Evolutionary conservation across 1,284 basidiomycete species (phyloP), one percentile per base, ranked within the genome.

Genomic region (Boletus semigastroideus): DNA sequence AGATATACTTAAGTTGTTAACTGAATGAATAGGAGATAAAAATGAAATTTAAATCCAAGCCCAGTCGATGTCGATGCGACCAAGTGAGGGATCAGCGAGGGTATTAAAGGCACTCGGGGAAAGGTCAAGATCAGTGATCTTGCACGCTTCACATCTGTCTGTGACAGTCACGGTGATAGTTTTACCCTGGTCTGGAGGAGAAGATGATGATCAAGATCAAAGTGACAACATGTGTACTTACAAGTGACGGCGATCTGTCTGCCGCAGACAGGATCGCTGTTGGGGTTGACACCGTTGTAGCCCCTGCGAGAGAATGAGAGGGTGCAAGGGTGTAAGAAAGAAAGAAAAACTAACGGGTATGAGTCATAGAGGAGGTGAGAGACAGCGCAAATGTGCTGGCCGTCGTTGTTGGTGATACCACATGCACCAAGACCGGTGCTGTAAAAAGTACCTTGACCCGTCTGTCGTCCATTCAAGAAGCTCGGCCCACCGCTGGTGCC

Each of bases 341-440:
- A 40, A 28, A 40, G 11, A 6, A 10, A 25, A n/a, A 42, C 85
- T 58, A 61, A 87, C 83, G 84, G 84, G 73, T 68, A 87, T 9
- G 4, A 42, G 59, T 90, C 87, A 62, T 79, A 90, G 7, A 88
- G 65, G 0, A 63, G 25, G 4, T 79, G 57, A 12, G 84, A 83
- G 44, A 84, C 80, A 4, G 88, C 88, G 42, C 69, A 80, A 49
- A 90, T 87, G 62, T 65, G 60, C n/a, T 89, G 73, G 3, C 34
- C 52, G 61, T 82, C 77, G 0, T 33, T 70, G 72, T 84, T 87
- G 47, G 71, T 76, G 58, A 78, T 74, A 42, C 87, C 88, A 64
- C 88, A 90, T 11, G 88, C 80, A 48, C 84, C 86, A 34, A 90
- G 77, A 51, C 86, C 88, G 49, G 80, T 69, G 0, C 56, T 59